These are phyloP conservation scores for Chrysochromulina parva DNA, from an alignment of 78 protist genomes.

Conservation along the genomic window DNA sequence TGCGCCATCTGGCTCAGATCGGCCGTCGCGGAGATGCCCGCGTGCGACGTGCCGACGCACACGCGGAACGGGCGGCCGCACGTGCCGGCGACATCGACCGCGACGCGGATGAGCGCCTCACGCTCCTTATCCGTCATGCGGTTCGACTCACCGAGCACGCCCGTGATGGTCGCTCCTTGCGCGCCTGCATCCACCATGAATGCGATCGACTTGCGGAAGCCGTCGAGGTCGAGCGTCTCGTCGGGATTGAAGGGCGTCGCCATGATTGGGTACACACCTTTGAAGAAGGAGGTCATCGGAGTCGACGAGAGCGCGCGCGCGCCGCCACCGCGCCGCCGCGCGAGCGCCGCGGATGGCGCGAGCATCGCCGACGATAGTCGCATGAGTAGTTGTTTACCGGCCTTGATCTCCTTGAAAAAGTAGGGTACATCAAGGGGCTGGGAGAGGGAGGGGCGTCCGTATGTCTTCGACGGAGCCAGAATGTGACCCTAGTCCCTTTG, in stretches of 20 bases:
- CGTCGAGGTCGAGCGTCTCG: slow-evolving; percentile 1
- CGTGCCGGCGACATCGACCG: background rate
- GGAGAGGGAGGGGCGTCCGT: too few species aligned
- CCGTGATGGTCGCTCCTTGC: background rate
- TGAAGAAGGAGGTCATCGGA: background rate
- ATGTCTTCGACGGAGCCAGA: too few species aligned
- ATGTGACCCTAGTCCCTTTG: too few species aligned
- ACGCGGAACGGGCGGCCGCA: background rate
- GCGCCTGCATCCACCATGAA: background rate
- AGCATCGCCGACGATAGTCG: too few species aligned
- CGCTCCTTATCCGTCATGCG: background rate
- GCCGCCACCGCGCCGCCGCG: too few species aligned
- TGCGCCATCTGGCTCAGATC: background rate
- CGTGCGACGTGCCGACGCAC: background rate
- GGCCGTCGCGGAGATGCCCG: background rate
- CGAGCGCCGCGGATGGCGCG: too few species aligned
- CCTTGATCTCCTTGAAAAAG: too few species aligned
- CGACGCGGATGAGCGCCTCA: background rate
- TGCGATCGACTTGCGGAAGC: background rate
- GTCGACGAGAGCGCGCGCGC: too few species aligned
- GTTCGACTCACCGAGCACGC: background rate
- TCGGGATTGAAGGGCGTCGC: background rate
- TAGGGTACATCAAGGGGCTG: too few species aligned
- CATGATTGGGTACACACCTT: background rate
- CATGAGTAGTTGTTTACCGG: too few species aligned